Evolutionary conservation across 257 asterid species (phyloP).

Genomic region (Phtheirospermum japonicum): DNA sequence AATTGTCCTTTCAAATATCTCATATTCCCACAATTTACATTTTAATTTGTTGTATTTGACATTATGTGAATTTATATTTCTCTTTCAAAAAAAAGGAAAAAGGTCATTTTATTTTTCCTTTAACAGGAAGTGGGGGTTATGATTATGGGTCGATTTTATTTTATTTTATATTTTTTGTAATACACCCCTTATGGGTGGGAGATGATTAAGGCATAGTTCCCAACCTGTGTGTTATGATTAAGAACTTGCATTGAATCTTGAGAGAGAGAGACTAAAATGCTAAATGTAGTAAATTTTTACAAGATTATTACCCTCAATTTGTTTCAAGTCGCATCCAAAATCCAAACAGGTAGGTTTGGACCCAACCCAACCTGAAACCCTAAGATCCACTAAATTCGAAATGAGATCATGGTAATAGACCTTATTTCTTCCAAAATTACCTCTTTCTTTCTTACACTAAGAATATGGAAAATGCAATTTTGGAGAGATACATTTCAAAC

Average conservation of each 20-base stretch:
- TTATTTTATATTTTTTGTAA: neutral
- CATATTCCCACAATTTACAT: neutral
- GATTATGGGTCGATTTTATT: neutral
- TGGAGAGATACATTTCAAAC: conserved; percentile 10
- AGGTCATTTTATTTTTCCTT: neutral
- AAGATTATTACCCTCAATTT: neutral
- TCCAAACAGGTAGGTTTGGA: neutral
- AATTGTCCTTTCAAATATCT: neutral
- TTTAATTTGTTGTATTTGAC: neutral
- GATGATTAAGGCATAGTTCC: neutral
- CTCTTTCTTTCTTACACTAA: neutral
- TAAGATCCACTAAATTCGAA: conserved; percentile 4
- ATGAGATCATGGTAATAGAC: neutral
- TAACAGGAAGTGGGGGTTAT: neutral
- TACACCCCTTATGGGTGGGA: neutral
- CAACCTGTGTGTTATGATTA: neutral
- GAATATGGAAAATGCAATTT: conserved; percentile 19
- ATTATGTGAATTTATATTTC: neutral
- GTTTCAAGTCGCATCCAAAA: neutral
- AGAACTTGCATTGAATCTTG: neutral
- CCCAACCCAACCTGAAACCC: conserved; percentile 8
- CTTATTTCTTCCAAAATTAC: conserved; percentile 1
- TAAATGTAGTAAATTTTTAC: too few species aligned
- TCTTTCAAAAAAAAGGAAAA: neutral
- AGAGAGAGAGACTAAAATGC: neutral